Evolutionary conservation across 192 early-diverging fungal species (phyloP).

Genomic region (Gonapodya prolifera): DNA sequence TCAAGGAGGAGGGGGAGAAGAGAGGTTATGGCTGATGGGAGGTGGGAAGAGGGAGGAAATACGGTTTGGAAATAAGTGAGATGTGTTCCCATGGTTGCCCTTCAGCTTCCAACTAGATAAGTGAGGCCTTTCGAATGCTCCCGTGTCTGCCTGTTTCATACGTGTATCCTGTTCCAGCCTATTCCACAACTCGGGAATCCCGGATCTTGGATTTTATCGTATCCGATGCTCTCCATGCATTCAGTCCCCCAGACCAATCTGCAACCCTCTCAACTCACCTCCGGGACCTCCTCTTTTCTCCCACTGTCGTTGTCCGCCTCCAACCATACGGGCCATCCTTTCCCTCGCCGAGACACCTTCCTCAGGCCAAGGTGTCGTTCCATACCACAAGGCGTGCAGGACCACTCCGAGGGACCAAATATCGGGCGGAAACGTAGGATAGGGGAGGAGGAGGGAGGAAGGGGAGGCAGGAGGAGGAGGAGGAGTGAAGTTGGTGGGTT

Average conservation of each 20-base stretch:
- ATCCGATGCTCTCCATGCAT: too few relatives aligned
- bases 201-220: too few relatives aligned
- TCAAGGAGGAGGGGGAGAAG: background rate
- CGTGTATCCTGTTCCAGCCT: too few relatives aligned
- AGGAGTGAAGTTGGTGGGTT: too few relatives aligned
- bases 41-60: background rate
- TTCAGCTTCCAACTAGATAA: too few relatives aligned
- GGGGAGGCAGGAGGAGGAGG: too few relatives aligned
- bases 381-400: background rate
- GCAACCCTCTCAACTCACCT: too few relatives aligned
- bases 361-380: background rate
- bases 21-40: background rate
- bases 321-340: background rate
- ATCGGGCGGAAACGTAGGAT: background rate
- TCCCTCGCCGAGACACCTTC: background rate
- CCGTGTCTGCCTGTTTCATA: too few relatives aligned
- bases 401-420: background rate
- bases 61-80: background rate
- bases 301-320: background rate
- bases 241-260: too few relatives aligned
- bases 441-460: background rate
- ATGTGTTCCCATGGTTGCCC: too few relatives aligned
- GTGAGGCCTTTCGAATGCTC: too few relatives aligned
- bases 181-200: too few relatives aligned
- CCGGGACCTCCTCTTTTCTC: background rate